phyloP scores from a whole-genome alignment of 2,329 filamentous ascomycete genomes.

The Colletotrichum limetticola region DNA sequence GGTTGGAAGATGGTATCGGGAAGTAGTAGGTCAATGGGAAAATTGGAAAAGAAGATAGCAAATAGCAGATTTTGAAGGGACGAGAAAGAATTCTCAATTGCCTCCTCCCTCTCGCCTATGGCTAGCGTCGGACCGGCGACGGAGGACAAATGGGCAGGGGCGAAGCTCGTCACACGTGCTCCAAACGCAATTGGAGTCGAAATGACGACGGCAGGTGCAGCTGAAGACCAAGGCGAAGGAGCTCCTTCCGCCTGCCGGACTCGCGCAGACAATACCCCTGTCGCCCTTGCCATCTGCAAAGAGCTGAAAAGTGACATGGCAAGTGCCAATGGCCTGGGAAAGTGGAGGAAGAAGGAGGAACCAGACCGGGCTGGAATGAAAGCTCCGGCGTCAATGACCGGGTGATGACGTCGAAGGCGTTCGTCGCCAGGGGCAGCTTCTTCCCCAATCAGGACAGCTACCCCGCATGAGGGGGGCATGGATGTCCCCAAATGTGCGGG shows the following conservation, averaged over 20 bases:
- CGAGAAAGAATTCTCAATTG: background rate
- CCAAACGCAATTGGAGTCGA: constrained; percentile 7
- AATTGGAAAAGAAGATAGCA: background rate
- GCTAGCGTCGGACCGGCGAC: constrained; percentile 1
- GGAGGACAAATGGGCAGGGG: constrained; percentile 2
- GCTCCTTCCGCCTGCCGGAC: background rate
- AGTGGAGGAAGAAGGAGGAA: background rate
- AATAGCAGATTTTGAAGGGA: constrained; percentile 15
- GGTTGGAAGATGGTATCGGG: background rate
- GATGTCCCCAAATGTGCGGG: constrained; percentile 6
- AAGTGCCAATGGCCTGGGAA: background rate
- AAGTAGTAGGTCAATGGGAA: background rate
- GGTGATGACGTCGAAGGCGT: constrained; percentile 27
- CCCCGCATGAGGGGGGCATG: background rate
- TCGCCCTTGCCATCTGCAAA: background rate
- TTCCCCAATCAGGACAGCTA: background rate
- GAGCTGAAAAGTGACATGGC: background rate
- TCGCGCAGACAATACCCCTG: background rate
- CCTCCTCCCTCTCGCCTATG: background rate
- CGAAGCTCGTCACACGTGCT: constrained; percentile 12
- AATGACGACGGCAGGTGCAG: constrained; percentile 21
- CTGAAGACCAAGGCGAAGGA: constrained; percentile 11
- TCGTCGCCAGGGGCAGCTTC: background rate
- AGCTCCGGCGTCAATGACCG: constrained; percentile 29
- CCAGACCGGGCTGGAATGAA: constrained; percentile 12